Percentiles rank a stretch among this genome's conserved stretches.
phyloP scores from a whole-genome alignment of 192 early-diverging fungal genomes.

The Umbelopsis ramanniana region DNA sequence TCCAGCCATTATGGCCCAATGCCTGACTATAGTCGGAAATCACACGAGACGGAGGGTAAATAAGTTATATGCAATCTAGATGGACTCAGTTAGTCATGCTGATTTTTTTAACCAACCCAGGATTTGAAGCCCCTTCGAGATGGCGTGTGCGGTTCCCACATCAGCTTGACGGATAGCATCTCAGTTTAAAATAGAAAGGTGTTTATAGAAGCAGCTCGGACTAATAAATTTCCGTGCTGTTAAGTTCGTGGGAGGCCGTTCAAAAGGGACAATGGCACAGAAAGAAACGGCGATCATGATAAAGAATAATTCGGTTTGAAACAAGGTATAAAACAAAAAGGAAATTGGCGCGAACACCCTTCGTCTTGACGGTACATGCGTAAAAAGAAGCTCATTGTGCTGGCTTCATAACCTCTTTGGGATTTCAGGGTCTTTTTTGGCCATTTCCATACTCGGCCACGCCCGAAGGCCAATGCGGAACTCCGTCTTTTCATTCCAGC shows the following conservation, averaged over 20 bases:
- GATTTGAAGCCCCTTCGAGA: not conserved
- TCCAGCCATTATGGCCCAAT: too few species aligned
- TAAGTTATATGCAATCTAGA: too few species aligned
- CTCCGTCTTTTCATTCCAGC: slow-evolving; percentile 5
- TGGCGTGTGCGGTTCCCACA: slow-evolving; percentile 25
- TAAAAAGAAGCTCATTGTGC: slow-evolving; percentile 13
- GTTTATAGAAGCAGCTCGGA: not conserved
- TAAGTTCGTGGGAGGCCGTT: too few species aligned
- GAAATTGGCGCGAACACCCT: too few species aligned
- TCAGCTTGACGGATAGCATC: not conserved
- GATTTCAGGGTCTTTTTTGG: slow-evolving; percentile 17
- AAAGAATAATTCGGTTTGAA: too few species aligned
- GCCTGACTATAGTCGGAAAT: too few species aligned
- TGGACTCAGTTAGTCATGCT: too few species aligned
- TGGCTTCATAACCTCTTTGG: slow-evolving; percentile 16
- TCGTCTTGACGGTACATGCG: not conserved
- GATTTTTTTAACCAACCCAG: not conserved
- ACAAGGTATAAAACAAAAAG: too few species aligned
- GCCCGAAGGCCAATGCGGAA: slow-evolving; percentile 21
- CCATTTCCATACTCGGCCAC: slow-evolving; percentile 21
- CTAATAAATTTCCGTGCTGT: not conserved
- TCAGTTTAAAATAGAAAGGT: slow-evolving; percentile 8
- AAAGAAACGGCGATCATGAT: too few species aligned
- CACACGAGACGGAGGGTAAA: too few species aligned
- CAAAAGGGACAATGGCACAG: too few species aligned